These are phyloP conservation scores for Fraxinus greggii DNA, from an alignment of 305 asterid genomes.

Conservation along the genomic window DNA sequence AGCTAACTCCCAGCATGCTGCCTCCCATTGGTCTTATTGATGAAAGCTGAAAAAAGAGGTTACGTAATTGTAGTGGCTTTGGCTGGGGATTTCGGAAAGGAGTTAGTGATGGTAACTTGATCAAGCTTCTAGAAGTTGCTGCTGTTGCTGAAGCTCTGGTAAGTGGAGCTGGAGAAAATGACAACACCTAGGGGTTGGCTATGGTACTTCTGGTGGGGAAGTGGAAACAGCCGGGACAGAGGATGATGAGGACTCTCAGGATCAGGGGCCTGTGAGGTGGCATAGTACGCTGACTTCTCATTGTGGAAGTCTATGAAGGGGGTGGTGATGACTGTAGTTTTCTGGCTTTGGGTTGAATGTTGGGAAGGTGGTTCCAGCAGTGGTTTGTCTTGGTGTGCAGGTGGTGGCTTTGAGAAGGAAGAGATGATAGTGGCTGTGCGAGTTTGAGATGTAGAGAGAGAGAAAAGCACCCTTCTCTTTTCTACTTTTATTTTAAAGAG, in stretches of 20 bases:
- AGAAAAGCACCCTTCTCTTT: neutral
- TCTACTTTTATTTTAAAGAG: neutral
- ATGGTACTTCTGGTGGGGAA: neutral
- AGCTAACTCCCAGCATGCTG: neutral
- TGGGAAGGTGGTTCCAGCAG: neutral
- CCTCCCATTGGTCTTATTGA: neutral
- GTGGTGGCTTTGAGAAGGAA: neutral
- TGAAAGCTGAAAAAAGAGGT: neutral
- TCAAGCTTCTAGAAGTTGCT: neutral
- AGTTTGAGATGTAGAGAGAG: neutral
- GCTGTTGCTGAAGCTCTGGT: neutral
- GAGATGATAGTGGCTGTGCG: neutral
- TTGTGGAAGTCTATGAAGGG: neutral
- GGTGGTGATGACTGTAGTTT: neutral
- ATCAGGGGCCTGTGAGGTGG: neutral
- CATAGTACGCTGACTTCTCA: neutral
- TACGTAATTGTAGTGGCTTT: neutral
- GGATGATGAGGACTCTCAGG: neutral
- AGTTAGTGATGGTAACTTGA: neutral
- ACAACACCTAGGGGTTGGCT: neutral
- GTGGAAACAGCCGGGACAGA: neutral
- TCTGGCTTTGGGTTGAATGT: neutral
- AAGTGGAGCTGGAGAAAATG: neutral
- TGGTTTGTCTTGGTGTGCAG: neutral
- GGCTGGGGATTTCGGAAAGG: neutral